Conservation (phyloP, 331 rosid species). For the Prunus yedoensis region DNA sequence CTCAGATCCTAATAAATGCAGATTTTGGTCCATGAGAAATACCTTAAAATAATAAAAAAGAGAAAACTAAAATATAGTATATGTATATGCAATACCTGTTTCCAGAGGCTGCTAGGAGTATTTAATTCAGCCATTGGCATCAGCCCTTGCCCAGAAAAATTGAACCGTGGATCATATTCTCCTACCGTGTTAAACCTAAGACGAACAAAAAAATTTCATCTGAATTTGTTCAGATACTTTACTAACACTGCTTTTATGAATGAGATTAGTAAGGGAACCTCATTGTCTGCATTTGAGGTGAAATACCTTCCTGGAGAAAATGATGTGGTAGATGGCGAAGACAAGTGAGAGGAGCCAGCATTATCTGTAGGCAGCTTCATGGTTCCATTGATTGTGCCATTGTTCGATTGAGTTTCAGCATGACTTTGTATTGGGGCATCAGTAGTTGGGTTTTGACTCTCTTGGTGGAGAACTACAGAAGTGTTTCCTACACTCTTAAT, state of each 20-base stretch:
- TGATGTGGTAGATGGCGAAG: too few species aligned
- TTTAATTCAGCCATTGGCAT: too few species aligned
- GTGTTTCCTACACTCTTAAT: too few species aligned
- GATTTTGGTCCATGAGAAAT: slow-evolving; percentile 23
- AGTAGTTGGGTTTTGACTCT: slow-evolving; percentile 31
- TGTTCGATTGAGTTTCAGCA: too few species aligned
- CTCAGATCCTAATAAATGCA: slow-evolving; percentile 26
- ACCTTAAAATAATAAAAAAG: neutral
- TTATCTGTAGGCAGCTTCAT: too few species aligned
- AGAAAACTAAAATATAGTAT: slow-evolving; percentile 17
- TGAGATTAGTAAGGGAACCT: neutral
- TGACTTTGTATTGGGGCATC: too few species aligned
- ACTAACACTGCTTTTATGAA: slow-evolving; percentile 11
- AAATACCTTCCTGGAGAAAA: slow-evolving; percentile 35
- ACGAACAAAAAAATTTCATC: slow-evolving; percentile 23
- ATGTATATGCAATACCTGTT: slow-evolving; percentile 54
- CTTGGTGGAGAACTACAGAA: slow-evolving; percentile 25
- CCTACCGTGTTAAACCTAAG: slow-evolving; percentile 22
- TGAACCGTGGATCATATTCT: too few species aligned
- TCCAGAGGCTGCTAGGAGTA: too few species aligned
- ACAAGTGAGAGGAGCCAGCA: too few species aligned
- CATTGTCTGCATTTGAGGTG: slow-evolving; percentile 15
- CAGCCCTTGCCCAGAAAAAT: too few species aligned
- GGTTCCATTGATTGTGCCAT: too few species aligned
- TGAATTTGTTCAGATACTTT: slow-evolving; percentile 21